These are phyloP conservation scores for Arthrobotrys sinensis DNA, from an alignment of 2,329 filamentous ascomycete species.

Conservation along the genomic window DNA sequence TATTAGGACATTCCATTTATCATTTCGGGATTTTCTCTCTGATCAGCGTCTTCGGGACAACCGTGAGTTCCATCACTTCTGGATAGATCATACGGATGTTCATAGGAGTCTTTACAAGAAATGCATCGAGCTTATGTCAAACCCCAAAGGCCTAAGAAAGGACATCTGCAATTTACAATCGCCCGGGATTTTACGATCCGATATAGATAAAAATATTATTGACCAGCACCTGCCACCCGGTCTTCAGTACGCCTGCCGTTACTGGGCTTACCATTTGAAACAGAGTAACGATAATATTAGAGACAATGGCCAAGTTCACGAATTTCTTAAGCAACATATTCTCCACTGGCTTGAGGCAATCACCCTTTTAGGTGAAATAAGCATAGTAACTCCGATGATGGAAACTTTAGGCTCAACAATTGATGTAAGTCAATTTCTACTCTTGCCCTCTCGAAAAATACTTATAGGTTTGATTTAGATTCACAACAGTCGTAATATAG, in stretches of 20 bases:
- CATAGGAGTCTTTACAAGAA: neutral
- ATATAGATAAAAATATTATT: conserved; percentile 61
- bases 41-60: neutral
- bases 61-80: neutral
- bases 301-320: conserved; percentile 63
- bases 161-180: conserved; percentile 64
- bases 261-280: conserved; percentile 66
- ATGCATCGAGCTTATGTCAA: conserved; percentile 30
- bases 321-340: conserved; percentile 66
- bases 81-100: neutral
- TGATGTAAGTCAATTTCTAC: conserved; percentile 27
- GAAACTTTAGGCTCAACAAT: neutral
- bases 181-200: conserved; percentile 53
- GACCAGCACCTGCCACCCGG: conserved; percentile 65
- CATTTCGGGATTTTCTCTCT: conserved; percentile 50
- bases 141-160: conserved; percentile 58
- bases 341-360: conserved; percentile 68
- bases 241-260: conserved; percentile 67
- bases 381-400: conserved; percentile 53
- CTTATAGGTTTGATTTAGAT: neutral
- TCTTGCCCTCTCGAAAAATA: neutral
- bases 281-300: conserved; percentile 62
- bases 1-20: conserved; percentile 43
- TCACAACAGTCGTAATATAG: neutral
- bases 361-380: conserved; percentile 64